A percentile compares a stretch with the other conserved stretches of the same genome.
These are phyloP conservation scores for Diplotaxis tenuifolia DNA, from an alignment of 345 rosid species.

Conservation along the genomic window DNA sequence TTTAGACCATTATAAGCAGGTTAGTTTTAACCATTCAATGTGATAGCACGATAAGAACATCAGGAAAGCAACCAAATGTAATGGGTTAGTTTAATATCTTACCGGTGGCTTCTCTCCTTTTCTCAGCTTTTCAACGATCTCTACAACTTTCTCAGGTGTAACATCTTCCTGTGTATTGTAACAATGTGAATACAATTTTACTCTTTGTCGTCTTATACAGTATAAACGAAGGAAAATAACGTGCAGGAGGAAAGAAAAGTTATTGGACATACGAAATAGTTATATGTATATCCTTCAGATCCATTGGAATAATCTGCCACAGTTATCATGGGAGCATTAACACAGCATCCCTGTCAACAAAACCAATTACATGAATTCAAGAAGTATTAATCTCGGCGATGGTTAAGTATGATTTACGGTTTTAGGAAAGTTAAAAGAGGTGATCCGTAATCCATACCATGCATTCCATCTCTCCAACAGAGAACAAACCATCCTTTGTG, in stretches of 20 bases:
- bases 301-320: conserved; percentile 95
- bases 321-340: conserved; percentile 98
- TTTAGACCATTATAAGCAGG: background rate
- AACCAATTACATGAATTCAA: conserved; percentile 6
- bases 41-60: background rate
- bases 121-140: conserved; percentile 82
- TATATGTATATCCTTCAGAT: conserved; percentile 92
- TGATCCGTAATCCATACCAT: conserved; percentile 56
- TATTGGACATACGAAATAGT: conserved; percentile 68
- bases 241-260: conserved; percentile 10
- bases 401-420: background rate
- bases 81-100: conserved; percentile 31
- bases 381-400: background rate
- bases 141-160: conserved; percentile 82
- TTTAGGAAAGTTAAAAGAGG: conserved; percentile 5
- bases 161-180: conserved; percentile 84
- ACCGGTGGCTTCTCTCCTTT: conserved; percentile 92
- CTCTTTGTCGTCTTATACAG: background rate
- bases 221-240: background rate
- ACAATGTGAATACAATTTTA: conserved; percentile 6
- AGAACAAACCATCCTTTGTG: conserved; percentile 97
- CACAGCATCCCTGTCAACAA: conserved; percentile 86
- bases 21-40: background rate
- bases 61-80: conserved; percentile 1
- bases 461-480: conserved; percentile 99